phyloP scores from a whole-genome alignment of 139 green algal genomes.

The Volvox africanus region DNA sequence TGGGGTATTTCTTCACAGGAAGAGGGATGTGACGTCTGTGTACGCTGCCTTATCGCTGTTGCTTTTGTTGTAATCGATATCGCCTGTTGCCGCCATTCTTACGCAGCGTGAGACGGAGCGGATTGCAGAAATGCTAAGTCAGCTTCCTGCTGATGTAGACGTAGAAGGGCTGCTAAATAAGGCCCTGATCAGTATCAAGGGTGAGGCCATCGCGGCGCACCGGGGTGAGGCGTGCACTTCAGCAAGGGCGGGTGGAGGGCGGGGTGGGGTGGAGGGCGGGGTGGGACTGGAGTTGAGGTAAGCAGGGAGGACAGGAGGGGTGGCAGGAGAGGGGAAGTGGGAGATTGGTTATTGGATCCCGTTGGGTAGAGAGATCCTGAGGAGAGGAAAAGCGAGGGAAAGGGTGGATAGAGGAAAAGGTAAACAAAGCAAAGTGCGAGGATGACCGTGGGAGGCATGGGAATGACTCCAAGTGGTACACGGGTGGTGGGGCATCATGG shows the following conservation, averaged over 20 bases:
- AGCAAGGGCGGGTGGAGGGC: not conserved
- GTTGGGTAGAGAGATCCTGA: not conserved
- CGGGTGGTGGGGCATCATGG: no score
- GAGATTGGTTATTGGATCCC: not conserved
- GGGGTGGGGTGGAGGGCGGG: not conserved
- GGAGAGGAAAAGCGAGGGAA: no score
- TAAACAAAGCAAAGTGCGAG: no score
- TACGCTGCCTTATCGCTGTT: not conserved
- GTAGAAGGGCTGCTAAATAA: slow-evolving; percentile 52
- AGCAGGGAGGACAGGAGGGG: not conserved
- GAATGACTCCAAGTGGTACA: no score
- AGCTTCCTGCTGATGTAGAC: slow-evolving; percentile 56
- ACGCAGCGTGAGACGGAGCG: slow-evolving; percentile 37
- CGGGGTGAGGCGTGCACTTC: not conserved
- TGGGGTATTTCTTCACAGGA: no score
- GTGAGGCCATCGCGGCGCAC: not conserved
- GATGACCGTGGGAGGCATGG: no score
- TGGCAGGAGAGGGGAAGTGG: not conserved
- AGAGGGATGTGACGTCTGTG: no score
- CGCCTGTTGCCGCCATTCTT: no score
- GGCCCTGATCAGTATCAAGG: slow-evolving; percentile 44
- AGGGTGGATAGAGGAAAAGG: no score
- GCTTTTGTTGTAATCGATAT: not conserved
- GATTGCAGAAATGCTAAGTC: slow-evolving; percentile 53
- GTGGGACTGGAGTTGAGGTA: not conserved